phyloP scores from a whole-genome alignment of 805 yeast species.

The Nakazawaea molendinolei region DNA sequence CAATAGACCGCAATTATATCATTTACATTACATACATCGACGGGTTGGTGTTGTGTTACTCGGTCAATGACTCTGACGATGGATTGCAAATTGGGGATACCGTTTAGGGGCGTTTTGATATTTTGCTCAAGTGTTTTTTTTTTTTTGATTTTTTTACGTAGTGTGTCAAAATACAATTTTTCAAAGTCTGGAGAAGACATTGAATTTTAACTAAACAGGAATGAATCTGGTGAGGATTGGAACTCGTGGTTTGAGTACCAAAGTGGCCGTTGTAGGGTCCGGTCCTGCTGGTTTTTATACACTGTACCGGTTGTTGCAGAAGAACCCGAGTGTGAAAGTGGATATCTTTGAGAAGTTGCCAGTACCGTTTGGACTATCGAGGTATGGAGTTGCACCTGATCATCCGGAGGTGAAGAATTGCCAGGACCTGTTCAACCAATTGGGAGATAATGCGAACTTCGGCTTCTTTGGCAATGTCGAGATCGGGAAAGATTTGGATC shows the following conservation, averaged over 20 bases:
- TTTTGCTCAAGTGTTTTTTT: neutral
- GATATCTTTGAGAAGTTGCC: constrained; percentile 83
- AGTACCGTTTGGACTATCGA: constrained; percentile 83
- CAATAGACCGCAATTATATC: constrained; percentile 10
- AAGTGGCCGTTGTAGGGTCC: constrained; percentile 79
- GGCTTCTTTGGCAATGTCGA: constrained; percentile 65
- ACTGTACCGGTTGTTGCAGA: constrained; percentile 58
- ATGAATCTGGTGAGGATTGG: neutral
- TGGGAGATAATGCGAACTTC: constrained; percentile 31
- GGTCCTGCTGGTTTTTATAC: constrained; percentile 98
- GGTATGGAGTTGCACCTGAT: constrained; percentile 99
- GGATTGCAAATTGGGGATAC: constrained; percentile 7
- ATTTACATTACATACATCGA: constrained; percentile 21
- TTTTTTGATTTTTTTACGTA: neutral
- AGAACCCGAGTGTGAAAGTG: constrained; percentile 33
- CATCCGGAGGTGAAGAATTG: constrained; percentile 94
- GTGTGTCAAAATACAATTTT: too few species aligned
- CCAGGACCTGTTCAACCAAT: constrained; percentile 63
- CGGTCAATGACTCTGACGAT: constrained; percentile 10
- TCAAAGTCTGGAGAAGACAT: neutral
- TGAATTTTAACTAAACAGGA: neutral
- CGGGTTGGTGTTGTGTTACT: constrained; percentile 21
- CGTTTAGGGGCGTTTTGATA: too few species aligned
- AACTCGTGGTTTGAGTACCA: constrained; percentile 14
- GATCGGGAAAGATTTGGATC: constrained; percentile 55